Evolutionary conservation across 2,329 filamentous ascomycete species (phyloP).

Genomic region (Fusarium albosuccineum): DNA sequence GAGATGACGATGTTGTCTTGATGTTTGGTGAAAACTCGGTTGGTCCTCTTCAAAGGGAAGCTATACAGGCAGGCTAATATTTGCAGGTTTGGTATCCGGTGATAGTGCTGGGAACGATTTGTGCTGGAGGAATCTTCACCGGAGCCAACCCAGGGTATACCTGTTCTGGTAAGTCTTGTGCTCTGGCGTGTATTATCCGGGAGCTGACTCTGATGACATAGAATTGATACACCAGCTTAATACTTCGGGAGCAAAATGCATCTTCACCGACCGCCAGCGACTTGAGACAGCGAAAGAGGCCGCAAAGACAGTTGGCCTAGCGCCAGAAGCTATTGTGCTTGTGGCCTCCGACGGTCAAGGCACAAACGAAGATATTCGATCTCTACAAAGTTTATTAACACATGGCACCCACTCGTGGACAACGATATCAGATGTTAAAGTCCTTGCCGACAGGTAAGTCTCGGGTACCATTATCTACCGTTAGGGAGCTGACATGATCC

Average conservation of each 20-base stretch:
- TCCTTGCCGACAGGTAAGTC: constrained; percentile 1
- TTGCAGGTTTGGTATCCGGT: constrained; percentile 5
- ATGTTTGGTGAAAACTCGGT: constrained; percentile 14
- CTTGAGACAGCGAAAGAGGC: constrained; percentile 6
- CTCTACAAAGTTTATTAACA: background rate
- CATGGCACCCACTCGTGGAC: background rate
- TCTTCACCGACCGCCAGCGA: constrained; percentile 7
- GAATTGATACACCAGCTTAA: constrained; percentile 18
- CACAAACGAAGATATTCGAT: rapidly evolving
- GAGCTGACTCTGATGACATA: background rate
- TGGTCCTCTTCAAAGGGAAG: background rate
- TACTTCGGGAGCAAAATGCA: constrained; percentile 8
- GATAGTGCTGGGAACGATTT: constrained; percentile 1
- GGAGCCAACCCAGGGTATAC: constrained; percentile 17
- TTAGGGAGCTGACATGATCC: background rate
- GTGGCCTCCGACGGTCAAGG: background rate
- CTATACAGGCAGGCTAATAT: background rate
- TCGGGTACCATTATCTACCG: too few species aligned
- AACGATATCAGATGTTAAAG: background rate
- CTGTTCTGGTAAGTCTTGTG: background rate
- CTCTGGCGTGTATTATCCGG: rapidly evolving
- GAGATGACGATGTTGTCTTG: constrained; percentile 9
- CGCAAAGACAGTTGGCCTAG: background rate
- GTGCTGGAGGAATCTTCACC: constrained; percentile 14
- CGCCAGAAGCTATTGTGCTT: background rate